Conservation (phyloP, 192 early-diverging fungal genomes). For the Backusella tarrabulga region DNA sequence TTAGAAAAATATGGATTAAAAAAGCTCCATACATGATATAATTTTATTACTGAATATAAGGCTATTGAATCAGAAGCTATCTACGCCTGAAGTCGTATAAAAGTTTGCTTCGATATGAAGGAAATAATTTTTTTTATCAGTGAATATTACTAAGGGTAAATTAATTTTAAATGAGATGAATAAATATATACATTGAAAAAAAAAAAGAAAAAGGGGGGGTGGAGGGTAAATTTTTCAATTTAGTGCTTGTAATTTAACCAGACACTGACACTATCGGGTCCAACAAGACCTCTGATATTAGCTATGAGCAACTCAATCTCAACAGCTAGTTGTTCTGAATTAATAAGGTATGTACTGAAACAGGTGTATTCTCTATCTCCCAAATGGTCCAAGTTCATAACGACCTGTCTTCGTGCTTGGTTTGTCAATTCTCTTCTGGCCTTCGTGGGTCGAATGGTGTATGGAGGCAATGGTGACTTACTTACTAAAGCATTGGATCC, state of each 20-base stretch:
- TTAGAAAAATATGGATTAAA: too few species aligned
- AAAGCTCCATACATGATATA: too few species aligned
- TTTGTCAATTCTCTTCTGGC: conserved; percentile 22
- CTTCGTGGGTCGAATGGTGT: conserved; percentile 29
- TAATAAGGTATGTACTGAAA: conserved; percentile 40
- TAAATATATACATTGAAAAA: not conserved
- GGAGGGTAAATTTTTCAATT: not conserved
- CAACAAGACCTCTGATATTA: conserved; percentile 32
- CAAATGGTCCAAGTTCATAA: conserved; percentile 14
- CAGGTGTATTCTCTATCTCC: conserved; percentile 29
- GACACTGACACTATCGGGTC: conserved; percentile 31
- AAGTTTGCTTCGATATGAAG: not conserved
- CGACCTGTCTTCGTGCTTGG: conserved; percentile 16
- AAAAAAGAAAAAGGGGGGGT: too few species aligned
- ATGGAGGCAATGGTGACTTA: conserved; percentile 35
- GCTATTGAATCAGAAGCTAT: too few species aligned
- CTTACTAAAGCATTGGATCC: conserved; percentile 33
- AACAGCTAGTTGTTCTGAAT: conserved; percentile 37
- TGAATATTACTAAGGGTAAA: not conserved
- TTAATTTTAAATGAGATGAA: not conserved
- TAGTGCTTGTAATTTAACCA: conserved; percentile 25
- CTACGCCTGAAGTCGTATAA: not conserved
- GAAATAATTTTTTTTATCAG: not conserved
- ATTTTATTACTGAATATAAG: too few species aligned
- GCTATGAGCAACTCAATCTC: conserved; percentile 31